phyloP scores from a whole-genome alignment of 805 yeast genomes.

The Candida piceae region DNA sequence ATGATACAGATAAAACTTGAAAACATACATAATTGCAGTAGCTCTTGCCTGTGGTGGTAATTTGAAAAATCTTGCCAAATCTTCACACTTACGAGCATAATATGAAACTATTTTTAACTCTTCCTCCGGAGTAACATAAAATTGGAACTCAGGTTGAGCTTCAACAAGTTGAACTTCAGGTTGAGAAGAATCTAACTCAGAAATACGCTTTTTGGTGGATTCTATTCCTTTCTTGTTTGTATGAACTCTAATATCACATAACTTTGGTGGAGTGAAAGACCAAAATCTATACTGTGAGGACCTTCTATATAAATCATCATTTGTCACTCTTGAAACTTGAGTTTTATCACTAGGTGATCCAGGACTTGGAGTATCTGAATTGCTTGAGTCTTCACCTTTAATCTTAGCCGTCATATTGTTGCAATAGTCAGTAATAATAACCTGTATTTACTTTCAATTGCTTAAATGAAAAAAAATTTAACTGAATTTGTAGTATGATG shows the following conservation, averaged over 20 bases:
- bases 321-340: conserved; percentile 40
- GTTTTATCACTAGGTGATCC: neutral
- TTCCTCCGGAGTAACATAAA: conserved; percentile 59
- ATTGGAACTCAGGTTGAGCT: conserved; percentile 28
- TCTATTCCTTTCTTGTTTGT: conserved; percentile 53
- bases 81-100: conserved; percentile 67
- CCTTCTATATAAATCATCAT: conserved; percentile 83
- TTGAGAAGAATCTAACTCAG: conserved; percentile 9
- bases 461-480: no score
- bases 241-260: conserved; percentile 42
- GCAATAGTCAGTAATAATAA: no score
- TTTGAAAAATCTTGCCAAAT: conserved; percentile 65
- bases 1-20: conserved; percentile 72
- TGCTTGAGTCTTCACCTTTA: neutral
- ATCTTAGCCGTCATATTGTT: neutral
- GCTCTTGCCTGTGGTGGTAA: conserved; percentile 87
- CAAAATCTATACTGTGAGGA: conserved; percentile 81
- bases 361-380: neutral
- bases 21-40: conserved; percentile 79
- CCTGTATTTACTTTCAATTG: no score
- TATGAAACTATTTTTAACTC: conserved; percentile 63
- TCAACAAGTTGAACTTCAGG: conserved; percentile 17
- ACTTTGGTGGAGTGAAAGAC: conserved; percentile 67
- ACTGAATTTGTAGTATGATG: no score
- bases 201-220: conserved; percentile 28